Evolutionary conservation across 75 land plant species (phyloP), one percentile per base, ranked within the genome.

Genomic region (Pseudotsuga menziesii): DNA sequence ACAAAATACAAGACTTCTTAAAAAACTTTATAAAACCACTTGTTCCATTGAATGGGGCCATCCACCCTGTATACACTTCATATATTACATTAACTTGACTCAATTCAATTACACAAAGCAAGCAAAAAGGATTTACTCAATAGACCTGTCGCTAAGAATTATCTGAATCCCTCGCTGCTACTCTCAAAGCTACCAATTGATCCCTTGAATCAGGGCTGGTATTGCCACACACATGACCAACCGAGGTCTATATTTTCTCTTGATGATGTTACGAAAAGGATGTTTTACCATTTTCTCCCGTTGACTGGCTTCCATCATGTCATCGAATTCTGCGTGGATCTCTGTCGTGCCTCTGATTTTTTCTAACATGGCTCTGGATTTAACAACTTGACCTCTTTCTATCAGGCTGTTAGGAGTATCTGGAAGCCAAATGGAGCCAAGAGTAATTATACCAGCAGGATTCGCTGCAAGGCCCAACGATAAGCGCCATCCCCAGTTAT

Each of bases 351-450:
- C 98, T 44, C 98, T 79, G 15, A 91, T 90, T 75, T 75, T 89
- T 55, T 83, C 83, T 19, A 94, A 78, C 57, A 93, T 88, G 23
- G 29, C 25, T 54, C 82, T 69, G 3, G 91, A 95, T 58, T 84
- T 48, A 0, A 88, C 91, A 0, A 3, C 39, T 0, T 8, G 20
- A 4, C 90, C 93, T 13, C 85, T 76, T 35, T 89, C 87, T 29
- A 94, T 85, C n/a, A 90, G 78, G 67, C 93, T 87, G 78, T 85
- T 86, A 70, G 98, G 98, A 11, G 96, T 94, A 74, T 94, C 98
- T 2, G 93, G 92, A 7, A 90, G 86, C 48, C 91, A 36, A 39
- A 86, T 17, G 4, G 89, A 93, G 26, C 95, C 98, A n/a, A 86
- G 64, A 5, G 89, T 83, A 90, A 94, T 87, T 12, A 94, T 5